Base-by-base conservation (phyloP, 139 green algal species). In the Picochlorum costavermella region DNA sequence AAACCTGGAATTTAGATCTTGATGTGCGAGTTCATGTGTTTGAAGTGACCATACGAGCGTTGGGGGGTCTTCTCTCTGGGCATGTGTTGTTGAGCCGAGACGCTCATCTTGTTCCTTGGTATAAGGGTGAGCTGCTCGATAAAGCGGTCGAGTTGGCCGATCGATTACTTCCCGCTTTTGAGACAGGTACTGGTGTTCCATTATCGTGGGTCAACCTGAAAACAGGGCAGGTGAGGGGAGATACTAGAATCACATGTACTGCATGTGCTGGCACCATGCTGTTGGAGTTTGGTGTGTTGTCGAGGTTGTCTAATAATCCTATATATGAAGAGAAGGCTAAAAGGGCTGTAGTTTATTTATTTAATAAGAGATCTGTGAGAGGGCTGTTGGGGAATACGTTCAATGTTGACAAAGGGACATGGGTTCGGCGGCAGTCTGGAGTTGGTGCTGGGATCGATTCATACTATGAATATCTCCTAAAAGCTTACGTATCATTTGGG, bases 401-500 rank as follows among this genome's bases (percentile, higher is more conserved):
- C 4, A 65, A 91, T 66, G 79, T 89, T 13, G 74, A 75, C 67
- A 77, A 48, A n/a, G 71, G 71, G 2, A 46, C 64, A 2, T 97
- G 91, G 91, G 71, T 77, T 48, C 74, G 79, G 25, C 58, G 51
- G 12, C 83, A 89, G 44, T 67, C 75, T 31, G 85, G 79, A 33
- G 84, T 96, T 13, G 89, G 88, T 4, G 81, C 87, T 9, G 85
- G 84, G n/a, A 75, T 75, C 3, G 89, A 96, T 77, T 87, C 72
- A 1, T 93, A 87, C 69, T 95, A 92, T 59, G 89, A 96, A 68
- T 96, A 96, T 74, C 74, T 96, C 45, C 77, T 92, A n/a, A 95
- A 95, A 82, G 80, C 80, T 16, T 92, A 91, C 73, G 69, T 95
- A 8, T 65, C 88, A 44, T 90, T 94, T 81, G 88, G 88, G 14